Evolutionary conservation across 139 green algal species (phyloP), one percentile per base, ranked within the genome.

Genomic region (Deuterostichococcus epilithicus): DNA sequence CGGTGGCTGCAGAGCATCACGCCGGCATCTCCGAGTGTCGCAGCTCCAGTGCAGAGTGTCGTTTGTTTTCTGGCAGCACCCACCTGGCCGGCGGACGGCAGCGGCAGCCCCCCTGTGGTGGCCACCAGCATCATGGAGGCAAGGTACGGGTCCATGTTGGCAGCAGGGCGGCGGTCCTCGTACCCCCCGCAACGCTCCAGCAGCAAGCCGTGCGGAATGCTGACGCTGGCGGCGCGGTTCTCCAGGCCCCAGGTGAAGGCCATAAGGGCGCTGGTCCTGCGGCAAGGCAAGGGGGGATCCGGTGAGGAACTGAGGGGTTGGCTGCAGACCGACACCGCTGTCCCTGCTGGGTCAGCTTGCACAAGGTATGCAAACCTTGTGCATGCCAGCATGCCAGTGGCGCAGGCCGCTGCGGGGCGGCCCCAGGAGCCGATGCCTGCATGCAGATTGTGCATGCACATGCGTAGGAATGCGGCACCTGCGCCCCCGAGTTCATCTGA

Each of bases 131-230:
- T 77, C 47, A 87, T 81, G 34, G 85, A 91, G 4, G 94, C 89
- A 1, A 95, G 78, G 81, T 98, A 98, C 59, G 94, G 94, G 78
- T 96, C 91, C 34, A 87, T 84, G 80, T 91, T 88, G 25, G 84
- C 77, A 2, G 88, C 75, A 0, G 91, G 91, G 6, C 91, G 85
- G 10, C 86, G 72, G 81, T 96, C 91, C n/a, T 91, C 77, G n/a
- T 90, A 89, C 68, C 91, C 90, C 5, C 91, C 91, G 37, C 77
- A 75, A 23, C 78, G 71, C 23, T 83, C 75, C 37, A 88, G 26
- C 37, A 85, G 45, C 22, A 82, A 82, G 25, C 73, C 73, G 68
- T 80, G 81, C 35, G 86, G 86, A n/a, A 96, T 80, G 37, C 88
- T 80, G 32, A 96, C 79, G 25, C 78, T 86, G 33, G 80, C 79